Conservation (phyloP, 2,329 filamentous ascomycete species). For the Ophiostoma angusticollis region DNA sequence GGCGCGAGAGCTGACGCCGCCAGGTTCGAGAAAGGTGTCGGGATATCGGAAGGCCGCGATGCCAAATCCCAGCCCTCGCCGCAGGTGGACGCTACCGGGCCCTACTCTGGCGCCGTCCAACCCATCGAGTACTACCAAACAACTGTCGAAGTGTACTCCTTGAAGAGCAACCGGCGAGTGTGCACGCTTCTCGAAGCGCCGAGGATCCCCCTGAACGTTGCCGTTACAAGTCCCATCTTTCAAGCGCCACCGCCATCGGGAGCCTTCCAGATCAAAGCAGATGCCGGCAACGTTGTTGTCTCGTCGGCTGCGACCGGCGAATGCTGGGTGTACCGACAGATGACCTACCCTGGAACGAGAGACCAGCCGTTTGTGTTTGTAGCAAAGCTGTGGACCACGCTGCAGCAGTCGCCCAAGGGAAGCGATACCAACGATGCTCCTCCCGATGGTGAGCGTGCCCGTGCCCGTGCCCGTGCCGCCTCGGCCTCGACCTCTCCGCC, state of each 20-base stretch:
- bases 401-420: slow-evolving; percentile 48
- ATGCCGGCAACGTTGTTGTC: slow-evolving; percentile 57
- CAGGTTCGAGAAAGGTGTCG: not conserved
- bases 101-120: slow-evolving; percentile 10
- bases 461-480: slow-evolving; percentile 4
- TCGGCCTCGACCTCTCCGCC: slow-evolving; percentile 25
- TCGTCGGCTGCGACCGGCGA: slow-evolving; percentile 78
- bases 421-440: slow-evolving; percentile 21
- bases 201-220: slow-evolving; percentile 43
- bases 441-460: slow-evolving; percentile 25
- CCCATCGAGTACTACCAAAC: slow-evolving; percentile 62
- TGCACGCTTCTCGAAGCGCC: slow-evolving; percentile 62
- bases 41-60: not conserved
- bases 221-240: slow-evolving; percentile 50
- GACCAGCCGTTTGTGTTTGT: slow-evolving; percentile 48
- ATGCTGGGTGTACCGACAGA: slow-evolving; percentile 61
- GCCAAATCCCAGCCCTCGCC: slow-evolving; percentile 1
- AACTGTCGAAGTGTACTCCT: slow-evolving; percentile 75
- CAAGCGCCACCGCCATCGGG: slow-evolving; percentile 58
- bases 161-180: slow-evolving; percentile 60
- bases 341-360: slow-evolving; percentile 28
- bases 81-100: slow-evolving; percentile 1
- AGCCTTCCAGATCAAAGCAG: slow-evolving; percentile 60
- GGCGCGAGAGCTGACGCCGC: not conserved
- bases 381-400: slow-evolving; percentile 83